Percentiles rank a stretch among this genome's conserved stretches.
Conservation (phyloP, 176 grass and related monocot species). For the Melocanna baccifera region DNA sequence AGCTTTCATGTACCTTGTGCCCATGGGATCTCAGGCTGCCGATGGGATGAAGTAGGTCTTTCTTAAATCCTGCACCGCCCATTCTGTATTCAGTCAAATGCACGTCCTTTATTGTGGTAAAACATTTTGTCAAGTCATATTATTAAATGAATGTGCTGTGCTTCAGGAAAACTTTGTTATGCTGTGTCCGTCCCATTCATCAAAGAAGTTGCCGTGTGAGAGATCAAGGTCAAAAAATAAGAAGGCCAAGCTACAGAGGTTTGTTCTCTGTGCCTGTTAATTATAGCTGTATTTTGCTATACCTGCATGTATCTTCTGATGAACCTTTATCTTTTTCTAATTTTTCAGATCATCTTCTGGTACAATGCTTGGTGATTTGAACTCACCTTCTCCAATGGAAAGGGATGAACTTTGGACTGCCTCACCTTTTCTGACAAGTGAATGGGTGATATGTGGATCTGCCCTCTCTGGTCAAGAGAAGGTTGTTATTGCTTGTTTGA, state of each 20-base stretch:
- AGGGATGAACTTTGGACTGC: conserved; percentile 47
- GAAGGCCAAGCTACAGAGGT: conserved; percentile 43
- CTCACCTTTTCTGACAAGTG: conserved; percentile 44
- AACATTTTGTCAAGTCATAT: neutral
- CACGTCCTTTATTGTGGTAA: neutral
- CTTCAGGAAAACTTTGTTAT: conserved; percentile 82
- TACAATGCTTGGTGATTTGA: conserved; percentile 27
- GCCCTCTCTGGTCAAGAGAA: conserved; percentile 58
- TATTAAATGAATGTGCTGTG: conserved; percentile 1
- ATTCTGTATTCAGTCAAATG: neutral
- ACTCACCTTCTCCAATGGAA: conserved; percentile 44
- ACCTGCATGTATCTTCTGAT: conserved; percentile 8
- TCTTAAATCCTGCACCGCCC: neutral
- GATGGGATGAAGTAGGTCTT: conserved; percentile 68
- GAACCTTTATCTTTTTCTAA: neutral
- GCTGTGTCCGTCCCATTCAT: conserved; percentile 75
- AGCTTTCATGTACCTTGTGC: conserved; percentile 96
- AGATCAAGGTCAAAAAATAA: conserved; percentile 57
- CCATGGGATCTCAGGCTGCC: conserved; percentile 55
- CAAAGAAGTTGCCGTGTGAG: conserved; percentile 84
- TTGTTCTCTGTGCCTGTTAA: conserved; percentile 20
- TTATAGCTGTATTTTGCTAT: conserved; percentile 10
- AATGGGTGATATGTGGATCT: conserved; percentile 88
- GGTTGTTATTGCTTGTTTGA: conserved; percentile 40
- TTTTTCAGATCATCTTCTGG: conserved; percentile 44